Evolutionary conservation across 108 stramenopile species (phyloP), one percentile per base, ranked within the genome.

Genomic region (Craspedostauros australis): DNA sequence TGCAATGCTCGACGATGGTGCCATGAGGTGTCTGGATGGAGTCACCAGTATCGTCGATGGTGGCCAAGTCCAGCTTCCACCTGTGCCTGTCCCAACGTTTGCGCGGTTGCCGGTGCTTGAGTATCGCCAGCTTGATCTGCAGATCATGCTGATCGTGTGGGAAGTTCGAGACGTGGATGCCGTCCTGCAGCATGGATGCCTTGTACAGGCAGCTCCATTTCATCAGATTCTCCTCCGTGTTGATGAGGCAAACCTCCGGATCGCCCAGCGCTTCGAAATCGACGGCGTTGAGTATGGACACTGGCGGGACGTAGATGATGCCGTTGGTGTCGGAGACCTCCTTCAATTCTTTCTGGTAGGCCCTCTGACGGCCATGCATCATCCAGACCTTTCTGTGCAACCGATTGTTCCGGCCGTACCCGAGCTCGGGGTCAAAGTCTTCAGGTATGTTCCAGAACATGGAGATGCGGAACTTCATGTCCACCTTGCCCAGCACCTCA

Each of bases 81-180:
- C 31, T 39, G 22, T 56, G 43, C 11, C 67, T 61, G 64, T 76
- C 79, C 79, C 79, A 80, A 26, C 45, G 61, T 36, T 46, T 42
- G 1, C 70, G 57, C 5, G 34, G 54, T 23, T 63, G 54, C 20
- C 70, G 66, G 24, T 76, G 62, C 15, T 40, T 41, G 39, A 80
- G 33, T n/a, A 80, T 73, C 0, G 61, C 79, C 24, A 80, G 39
- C 31, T 60, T 57, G 16, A 80, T 28, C 3, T 41, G 15, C 9
- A 80, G 25, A 52, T 75, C 71, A 27, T 80, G 79, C 1, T 62
- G 33, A 42, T 80, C 79, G 37, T 80, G 79, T 12, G 79, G 79
- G 42, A 74, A 80, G 24, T 80, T 31, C n/a, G 19, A 40, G 1
- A 80, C 74, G 5, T 46, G 50, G 58, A 73, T 46, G 38, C 57